phyloP scores from a whole-genome alignment of 805 yeast species.

The Lipomyces sp. region DNA sequence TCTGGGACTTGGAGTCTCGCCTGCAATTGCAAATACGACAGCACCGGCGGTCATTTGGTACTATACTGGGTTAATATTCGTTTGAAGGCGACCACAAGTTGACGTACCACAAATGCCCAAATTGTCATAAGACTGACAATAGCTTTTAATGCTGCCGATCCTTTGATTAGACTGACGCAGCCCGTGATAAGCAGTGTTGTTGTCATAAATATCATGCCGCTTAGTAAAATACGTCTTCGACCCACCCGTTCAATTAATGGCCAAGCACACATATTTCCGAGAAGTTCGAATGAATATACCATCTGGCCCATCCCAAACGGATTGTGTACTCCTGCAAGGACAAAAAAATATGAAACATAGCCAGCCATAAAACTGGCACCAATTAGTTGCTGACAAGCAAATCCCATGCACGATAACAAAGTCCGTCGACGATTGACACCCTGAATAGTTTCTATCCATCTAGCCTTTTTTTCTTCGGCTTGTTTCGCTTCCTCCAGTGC shows the following conservation, averaged over 20 bases:
- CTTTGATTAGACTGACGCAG: constrained; percentile 40
- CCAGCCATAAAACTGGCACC: constrained; percentile 18
- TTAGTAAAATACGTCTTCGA: constrained; percentile 45
- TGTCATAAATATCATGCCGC: constrained; percentile 48
- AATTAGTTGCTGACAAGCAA: neutral
- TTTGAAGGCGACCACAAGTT: constrained; percentile 42
- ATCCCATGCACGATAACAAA: neutral
- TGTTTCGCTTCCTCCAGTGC: neutral
- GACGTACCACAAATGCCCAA: neutral
- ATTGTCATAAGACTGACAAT: constrained; percentile 42
- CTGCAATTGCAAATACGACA: constrained; percentile 48
- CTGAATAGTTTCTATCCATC: neutral
- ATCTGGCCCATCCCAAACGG: neutral
- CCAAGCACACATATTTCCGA: constrained; percentile 12
- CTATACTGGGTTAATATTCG: constrained; percentile 22
- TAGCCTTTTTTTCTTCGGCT: neutral
- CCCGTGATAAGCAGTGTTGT: constrained; percentile 45
- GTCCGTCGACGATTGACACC: neutral
- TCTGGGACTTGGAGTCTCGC: constrained; percentile 50
- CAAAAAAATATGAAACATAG: constrained; percentile 25
- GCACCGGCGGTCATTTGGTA: constrained; percentile 52
- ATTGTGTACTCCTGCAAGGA: constrained; percentile 53
- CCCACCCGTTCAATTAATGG: constrained; percentile 7
- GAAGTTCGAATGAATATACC: neutral
- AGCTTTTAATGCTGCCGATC: constrained; percentile 42